These are phyloP conservation scores for Aspergillus clavatus DNA, from an alignment of 2,329 filamentous ascomycete genomes.

Conservation along the genomic window DNA sequence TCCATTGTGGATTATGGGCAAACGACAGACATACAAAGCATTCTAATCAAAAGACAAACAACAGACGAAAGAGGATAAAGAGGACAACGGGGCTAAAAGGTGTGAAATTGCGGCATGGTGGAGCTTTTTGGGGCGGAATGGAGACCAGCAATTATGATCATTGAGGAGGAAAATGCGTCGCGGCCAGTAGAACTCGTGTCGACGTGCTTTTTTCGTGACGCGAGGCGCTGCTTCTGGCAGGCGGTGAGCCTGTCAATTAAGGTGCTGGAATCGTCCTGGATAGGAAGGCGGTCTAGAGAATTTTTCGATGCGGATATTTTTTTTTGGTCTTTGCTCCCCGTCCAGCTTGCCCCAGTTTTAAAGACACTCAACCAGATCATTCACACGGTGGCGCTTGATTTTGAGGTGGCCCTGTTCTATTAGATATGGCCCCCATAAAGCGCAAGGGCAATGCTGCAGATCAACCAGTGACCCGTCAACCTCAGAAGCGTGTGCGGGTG, in stretches of 20 bases:
- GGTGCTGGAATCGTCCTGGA: neutral
- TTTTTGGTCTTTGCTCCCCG: constrained; percentile 13
- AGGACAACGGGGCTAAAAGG: constrained; percentile 6
- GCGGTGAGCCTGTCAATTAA: constrained; percentile 14
- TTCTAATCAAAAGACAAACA: constrained; percentile 12
- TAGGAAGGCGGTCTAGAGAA: constrained; percentile 20
- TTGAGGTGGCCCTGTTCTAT: constrained; percentile 19
- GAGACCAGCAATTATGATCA: constrained; percentile 4
- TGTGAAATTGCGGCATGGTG: constrained; percentile 17
- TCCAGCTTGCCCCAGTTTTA: constrained; percentile 12
- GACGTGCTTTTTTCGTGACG: constrained; percentile 26
- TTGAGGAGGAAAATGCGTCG: constrained; percentile 15
- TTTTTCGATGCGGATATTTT: constrained; percentile 14
- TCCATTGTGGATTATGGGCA: constrained; percentile 28
- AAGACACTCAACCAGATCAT: constrained; percentile 21
- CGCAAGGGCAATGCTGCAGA: constrained; percentile 41
- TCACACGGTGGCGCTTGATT: constrained; percentile 22
- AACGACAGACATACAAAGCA: constrained; percentile 16
- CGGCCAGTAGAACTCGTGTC: constrained; percentile 16
- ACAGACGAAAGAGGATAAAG: constrained; percentile 2
- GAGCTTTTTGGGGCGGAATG: constrained; percentile 15
- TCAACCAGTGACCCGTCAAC: constrained; percentile 31
- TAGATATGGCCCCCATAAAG: constrained; percentile 42
- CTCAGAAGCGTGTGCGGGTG: constrained; percentile 40
- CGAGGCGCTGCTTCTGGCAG: constrained; percentile 13